These are phyloP conservation scores for Ceratocystis alfenasii DNA, from an alignment of 2,329 filamentous ascomycete species.

Conservation along the genomic window DNA sequence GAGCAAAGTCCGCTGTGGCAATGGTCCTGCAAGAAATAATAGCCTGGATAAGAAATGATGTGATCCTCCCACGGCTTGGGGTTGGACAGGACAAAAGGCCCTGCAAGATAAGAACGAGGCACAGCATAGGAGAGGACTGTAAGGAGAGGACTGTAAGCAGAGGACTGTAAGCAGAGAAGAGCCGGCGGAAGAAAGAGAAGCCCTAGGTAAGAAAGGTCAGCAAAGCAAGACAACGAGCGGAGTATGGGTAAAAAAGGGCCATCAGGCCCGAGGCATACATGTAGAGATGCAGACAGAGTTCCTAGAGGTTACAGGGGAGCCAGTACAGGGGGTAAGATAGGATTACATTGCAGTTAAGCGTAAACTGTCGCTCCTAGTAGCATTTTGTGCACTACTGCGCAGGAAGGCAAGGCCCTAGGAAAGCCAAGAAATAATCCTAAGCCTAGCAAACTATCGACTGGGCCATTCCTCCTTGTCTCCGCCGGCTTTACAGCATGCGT, in stretches of 20 bases:
- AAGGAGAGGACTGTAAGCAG: background rate
- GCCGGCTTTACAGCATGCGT: background rate
- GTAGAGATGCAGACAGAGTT: no score
- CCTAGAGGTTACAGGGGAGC: no score
- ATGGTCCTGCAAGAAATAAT: background rate
- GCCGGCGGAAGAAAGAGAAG: background rate
- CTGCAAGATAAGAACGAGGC: slow-evolving; percentile 5
- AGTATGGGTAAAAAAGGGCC: no score
- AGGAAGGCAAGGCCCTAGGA: no score
- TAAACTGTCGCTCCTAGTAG: no score
- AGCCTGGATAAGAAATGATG: background rate
- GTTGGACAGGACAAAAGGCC: slow-evolving; percentile 5
- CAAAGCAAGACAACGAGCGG: no score
- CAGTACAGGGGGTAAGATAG: no score
- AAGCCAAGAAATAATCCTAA: background rate
- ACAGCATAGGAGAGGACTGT: background rate
- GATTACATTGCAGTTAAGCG: no score
- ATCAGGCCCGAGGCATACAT: no score
- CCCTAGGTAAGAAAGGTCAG: no score
- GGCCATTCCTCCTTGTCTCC: background rate
- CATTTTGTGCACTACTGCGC: no score
- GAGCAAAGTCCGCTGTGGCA: background rate
- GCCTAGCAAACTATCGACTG: background rate
- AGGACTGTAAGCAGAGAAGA: background rate
- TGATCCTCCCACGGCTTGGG: background rate